Conservation (phyloP, 192 early-diverging fungal genomes). For the Entomortierella chlamydospora region DNA sequence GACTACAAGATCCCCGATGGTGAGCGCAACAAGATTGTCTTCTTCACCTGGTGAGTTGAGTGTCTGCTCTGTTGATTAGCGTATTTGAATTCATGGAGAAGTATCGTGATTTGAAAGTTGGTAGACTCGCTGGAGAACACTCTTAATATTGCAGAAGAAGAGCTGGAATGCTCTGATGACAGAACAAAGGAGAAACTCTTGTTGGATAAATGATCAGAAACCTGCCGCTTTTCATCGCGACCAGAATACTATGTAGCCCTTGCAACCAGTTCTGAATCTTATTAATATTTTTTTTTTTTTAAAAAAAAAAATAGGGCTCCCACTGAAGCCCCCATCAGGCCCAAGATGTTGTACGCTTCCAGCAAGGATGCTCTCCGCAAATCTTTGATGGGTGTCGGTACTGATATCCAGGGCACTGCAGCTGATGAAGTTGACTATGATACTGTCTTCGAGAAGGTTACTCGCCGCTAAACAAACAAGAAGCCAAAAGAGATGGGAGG, state of each 20-base stretch:
- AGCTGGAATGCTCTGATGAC: neutral
- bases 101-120: too few species aligned
- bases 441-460: conserved; percentile 73
- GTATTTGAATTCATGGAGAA: too few species aligned
- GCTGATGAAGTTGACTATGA: conserved; percentile 77
- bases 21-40: conserved; percentile 86
- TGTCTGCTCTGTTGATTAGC: neutral
- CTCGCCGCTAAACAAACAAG: conserved; percentile 15
- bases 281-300: conserved; percentile 3
- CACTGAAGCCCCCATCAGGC: conserved; percentile 76
- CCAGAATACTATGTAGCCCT: too few species aligned
- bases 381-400: conserved; percentile 76
- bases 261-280: conserved; percentile 6
- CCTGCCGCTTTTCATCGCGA: too few species aligned
- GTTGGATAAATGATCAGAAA: too few species aligned
- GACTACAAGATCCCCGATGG: conserved; percentile 77
- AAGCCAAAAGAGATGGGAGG: too few species aligned
- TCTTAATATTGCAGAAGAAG: too few species aligned
- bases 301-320: conserved; percentile 73
- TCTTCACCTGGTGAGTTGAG: conserved; percentile 79
- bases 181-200: too few species aligned
- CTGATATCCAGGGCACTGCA: conserved; percentile 91
- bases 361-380: conserved; percentile 84
- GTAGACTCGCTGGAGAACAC: too few species aligned
- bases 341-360: conserved; percentile 94